Evolutionary conservation across 2,329 filamentous ascomycete genomes (phyloP).

Genomic region (Penicillium oxalicum): DNA sequence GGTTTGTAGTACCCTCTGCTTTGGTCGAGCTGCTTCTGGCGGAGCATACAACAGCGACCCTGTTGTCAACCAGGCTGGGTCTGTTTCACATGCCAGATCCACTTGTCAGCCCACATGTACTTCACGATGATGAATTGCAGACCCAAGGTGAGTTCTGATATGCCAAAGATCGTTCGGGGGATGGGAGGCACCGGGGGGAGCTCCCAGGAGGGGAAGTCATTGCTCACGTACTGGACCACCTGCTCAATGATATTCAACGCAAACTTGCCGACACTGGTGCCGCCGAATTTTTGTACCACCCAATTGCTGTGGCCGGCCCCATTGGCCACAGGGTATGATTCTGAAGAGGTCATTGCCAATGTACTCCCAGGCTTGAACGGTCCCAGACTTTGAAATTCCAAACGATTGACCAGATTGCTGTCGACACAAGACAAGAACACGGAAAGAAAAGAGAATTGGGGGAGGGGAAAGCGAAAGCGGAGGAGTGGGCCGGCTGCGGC

Average conservation of each 20-base stretch:
- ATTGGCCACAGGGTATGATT: slow-evolving; percentile 6
- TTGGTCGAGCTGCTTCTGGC: slow-evolving; percentile 93
- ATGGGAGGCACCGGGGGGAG: no score
- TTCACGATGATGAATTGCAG: not conserved
- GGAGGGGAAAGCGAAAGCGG: slow-evolving; percentile 19
- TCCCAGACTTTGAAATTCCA: not conserved
- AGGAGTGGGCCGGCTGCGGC: slow-evolving; percentile 18
- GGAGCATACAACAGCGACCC: slow-evolving; percentile 90
- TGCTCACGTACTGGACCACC: slow-evolving; percentile 56
- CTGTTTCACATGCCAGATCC: slow-evolving; percentile 33
- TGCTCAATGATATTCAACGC: slow-evolving; percentile 67
- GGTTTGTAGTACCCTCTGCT: slow-evolving; percentile 87
- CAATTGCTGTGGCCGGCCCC: slow-evolving; percentile 46
- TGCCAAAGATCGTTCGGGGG: no score
- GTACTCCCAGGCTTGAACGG: no score
- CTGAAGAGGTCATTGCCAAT: slow-evolving; percentile 12
- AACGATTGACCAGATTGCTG: slow-evolving; percentile 4
- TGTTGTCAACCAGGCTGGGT: slow-evolving; percentile 58
- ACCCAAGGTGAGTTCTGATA: no score
- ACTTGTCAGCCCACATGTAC: not conserved
- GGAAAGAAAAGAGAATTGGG: slow-evolving; percentile 8
- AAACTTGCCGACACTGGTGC: slow-evolving; percentile 93
- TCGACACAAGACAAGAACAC: slow-evolving; percentile 14
- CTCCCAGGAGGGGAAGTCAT: not conserved
- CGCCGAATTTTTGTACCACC: slow-evolving; percentile 93